These are phyloP conservation scores for Calonectria pauciramosa DNA, from an alignment of 2,329 filamentous ascomycete genomes.

Conservation along the genomic window DNA sequence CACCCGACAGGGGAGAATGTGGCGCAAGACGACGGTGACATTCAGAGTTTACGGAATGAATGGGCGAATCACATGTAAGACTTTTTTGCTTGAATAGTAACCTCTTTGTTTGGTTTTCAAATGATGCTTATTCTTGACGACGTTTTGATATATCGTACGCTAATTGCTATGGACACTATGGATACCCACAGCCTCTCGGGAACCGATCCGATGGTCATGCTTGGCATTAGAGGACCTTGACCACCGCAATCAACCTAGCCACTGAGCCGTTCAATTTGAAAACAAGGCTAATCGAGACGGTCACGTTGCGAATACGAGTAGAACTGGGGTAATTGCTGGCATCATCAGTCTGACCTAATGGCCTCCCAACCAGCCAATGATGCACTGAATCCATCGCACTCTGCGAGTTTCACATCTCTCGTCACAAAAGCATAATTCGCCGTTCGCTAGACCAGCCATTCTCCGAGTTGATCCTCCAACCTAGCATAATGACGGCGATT, in stretches of 20 bases:
- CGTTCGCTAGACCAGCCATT: background rate
- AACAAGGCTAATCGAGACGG: background rate
- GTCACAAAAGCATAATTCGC: background rate
- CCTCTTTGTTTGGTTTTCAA: background rate
- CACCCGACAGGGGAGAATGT: background rate
- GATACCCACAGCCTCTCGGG: background rate
- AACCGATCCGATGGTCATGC: background rate
- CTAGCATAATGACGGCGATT: background rate
- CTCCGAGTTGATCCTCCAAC: background rate
- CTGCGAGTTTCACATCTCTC: background rate
- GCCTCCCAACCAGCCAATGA: background rate
- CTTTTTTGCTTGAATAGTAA: background rate
- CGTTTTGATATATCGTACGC: background rate
- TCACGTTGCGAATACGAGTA: background rate
- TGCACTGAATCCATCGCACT: no score
- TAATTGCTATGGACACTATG: no score
- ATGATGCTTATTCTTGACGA: background rate
- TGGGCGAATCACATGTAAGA: background rate
- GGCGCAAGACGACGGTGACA: background rate
- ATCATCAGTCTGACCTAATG: background rate
- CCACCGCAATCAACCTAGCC: background rate
- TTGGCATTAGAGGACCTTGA: background rate
- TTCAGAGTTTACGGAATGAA: background rate
- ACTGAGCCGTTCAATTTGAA: background rate
- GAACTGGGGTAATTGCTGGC: background rate